Evolutionary conservation across 257 asterid genomes (phyloP).

Genomic region (Avicennia marina): DNA sequence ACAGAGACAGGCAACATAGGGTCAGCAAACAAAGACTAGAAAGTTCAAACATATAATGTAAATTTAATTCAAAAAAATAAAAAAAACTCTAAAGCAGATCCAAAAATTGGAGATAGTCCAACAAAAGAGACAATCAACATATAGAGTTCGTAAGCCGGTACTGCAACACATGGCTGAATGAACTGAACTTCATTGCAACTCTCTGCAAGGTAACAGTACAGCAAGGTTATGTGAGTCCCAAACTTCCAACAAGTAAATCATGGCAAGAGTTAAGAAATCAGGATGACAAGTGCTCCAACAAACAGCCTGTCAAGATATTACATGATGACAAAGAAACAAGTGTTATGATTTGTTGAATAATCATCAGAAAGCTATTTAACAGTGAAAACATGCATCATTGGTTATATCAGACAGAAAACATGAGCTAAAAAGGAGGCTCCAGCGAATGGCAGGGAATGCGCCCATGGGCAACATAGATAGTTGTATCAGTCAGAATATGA

Average conservation of each 20-base stretch:
- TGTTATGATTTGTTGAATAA: conserved; percentile 24
- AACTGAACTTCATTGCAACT: conserved; percentile 36
- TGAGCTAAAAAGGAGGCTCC: conserved; percentile 24
- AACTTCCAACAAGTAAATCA: conserved; percentile 91
- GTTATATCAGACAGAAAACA: conserved; percentile 10
- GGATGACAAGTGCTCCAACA: conserved; percentile 88
- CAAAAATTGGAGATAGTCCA: conserved; percentile 37
- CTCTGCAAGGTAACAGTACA: conserved; percentile 96
- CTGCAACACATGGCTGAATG: conserved; percentile 34
- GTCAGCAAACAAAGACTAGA: too few species aligned
- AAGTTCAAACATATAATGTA: too few species aligned
- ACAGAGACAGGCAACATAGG: too few species aligned
- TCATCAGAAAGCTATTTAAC: conserved; percentile 10
- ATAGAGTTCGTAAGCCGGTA: conserved; percentile 26
- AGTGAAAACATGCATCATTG: conserved; percentile 17
- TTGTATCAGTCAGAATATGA: too few species aligned
- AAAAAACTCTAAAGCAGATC: conserved; percentile 40
- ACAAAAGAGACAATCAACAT: conserved; percentile 44
- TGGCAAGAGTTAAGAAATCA: conserved; percentile 85
- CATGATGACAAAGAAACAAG: conserved; percentile 38
- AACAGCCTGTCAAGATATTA: conserved; percentile 75
- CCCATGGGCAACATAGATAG: conserved; percentile 28
- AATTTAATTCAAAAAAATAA: conserved; percentile 22
- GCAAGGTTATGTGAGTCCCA: conserved; percentile 98
- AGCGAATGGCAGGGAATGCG: conserved; percentile 23